These are phyloP conservation scores for Lotus japonicus DNA, from an alignment of 306 rosid species.

Conservation along the genomic window DNA sequence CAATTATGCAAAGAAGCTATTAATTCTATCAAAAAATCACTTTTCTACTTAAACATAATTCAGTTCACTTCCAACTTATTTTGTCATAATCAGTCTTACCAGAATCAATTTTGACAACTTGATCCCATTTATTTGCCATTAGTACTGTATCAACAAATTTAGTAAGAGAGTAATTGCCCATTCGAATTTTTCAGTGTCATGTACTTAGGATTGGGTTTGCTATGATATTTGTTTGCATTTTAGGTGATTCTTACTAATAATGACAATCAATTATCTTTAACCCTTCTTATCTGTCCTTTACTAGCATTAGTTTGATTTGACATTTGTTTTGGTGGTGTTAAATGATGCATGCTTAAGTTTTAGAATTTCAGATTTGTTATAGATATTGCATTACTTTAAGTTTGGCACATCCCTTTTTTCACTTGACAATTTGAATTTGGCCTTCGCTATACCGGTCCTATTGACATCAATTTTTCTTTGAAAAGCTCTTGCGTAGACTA, in stretches of 20 bases:
- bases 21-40: no score
- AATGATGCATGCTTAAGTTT: neutral
- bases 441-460: neutral
- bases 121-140: no score
- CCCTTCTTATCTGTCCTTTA: neutral
- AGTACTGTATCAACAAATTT: neutral
- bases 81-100: no score
- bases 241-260: neutral
- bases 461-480: neutral
- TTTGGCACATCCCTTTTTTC: neutral
- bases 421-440: neutral
- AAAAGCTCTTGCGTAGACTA: no score
- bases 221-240: neutral
- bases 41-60: no score
- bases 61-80: no score
- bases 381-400: neutral
- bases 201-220: neutral
- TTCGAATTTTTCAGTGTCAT: neutral
- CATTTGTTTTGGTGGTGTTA: neutral
- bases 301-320: neutral
- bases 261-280: neutral
- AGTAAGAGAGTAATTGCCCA: neutral
- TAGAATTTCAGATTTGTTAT: neutral
- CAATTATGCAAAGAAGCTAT: no score
- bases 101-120: no score